Conservation (phyloP, 257 asterid genomes). For the Rehmannia glutinosa region DNA sequence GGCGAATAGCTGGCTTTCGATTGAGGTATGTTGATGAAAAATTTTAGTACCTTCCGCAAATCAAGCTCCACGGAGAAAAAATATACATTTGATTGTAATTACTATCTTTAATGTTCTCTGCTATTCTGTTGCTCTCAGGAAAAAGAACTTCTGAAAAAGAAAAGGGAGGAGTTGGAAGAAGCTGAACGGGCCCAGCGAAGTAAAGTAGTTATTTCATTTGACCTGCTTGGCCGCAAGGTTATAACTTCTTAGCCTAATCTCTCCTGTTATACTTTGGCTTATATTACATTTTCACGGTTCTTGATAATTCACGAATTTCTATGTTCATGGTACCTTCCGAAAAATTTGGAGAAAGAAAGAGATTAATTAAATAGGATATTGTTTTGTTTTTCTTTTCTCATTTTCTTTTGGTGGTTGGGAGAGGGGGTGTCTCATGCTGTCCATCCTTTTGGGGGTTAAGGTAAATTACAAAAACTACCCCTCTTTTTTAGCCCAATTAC, state of each 20-base stretch:
- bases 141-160: conserved; percentile 74
- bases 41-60: too few species aligned
- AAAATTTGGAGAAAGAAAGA: too few species aligned
- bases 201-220: conserved; percentile 81
- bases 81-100: not conserved
- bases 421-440: too few species aligned
- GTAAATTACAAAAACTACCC: too few species aligned
- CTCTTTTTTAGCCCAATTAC: too few species aligned
- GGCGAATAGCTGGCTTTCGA: conserved; percentile 79
- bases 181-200: conserved; percentile 68
- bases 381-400: too few species aligned
- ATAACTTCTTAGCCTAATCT: conserved; percentile 10
- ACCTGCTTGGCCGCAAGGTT: conserved; percentile 96
- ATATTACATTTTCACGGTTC: not conserved
- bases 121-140: conserved; percentile 46
- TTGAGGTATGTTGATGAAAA: conserved; percentile 52
- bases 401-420: too few species aligned
- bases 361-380: too few species aligned
- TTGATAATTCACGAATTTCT: not conserved
- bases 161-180: conserved; percentile 79
- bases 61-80: too few species aligned
- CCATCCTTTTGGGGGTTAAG: too few species aligned
- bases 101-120: not conserved
- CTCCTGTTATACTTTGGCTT: conserved; percentile 1
- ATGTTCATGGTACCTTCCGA: too few species aligned